Conservation (phyloP, 2,329 filamentous ascomycete genomes). For the Colletotrichum orchidophilum region DNA sequence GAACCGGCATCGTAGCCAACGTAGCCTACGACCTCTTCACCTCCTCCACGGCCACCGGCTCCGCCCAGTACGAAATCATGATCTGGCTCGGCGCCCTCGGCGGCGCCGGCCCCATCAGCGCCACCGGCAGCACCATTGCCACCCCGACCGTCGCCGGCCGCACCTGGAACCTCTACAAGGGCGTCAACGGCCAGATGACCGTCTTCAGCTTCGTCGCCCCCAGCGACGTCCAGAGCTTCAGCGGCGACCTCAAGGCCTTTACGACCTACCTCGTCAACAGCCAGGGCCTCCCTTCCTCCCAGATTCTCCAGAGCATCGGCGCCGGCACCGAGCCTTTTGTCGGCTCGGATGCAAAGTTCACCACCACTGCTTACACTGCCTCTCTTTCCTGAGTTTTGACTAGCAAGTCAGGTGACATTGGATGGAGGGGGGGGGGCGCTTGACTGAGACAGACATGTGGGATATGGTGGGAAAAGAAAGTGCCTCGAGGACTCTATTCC, state of each 20-base stretch:
- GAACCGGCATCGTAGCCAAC: slow-evolving; percentile 55
- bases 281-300: slow-evolving; percentile 55
- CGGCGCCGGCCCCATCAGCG: slow-evolving; percentile 64
- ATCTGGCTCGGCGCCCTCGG: slow-evolving; percentile 69
- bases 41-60: slow-evolving; percentile 51
- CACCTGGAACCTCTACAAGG: slow-evolving; percentile 67
- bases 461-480: background rate
- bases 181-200: slow-evolving; percentile 66
- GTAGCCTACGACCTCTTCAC: slow-evolving; percentile 72
- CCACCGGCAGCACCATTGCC: slow-evolving; percentile 60
- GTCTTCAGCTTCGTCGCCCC: slow-evolving; percentile 65
- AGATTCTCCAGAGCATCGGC: slow-evolving; percentile 49
- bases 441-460: slow-evolving; percentile 13
- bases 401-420: background rate
- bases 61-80: slow-evolving; percentile 70
- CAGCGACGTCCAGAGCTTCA: slow-evolving; percentile 59
- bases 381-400: background rate
- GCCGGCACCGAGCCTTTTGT: slow-evolving; percentile 67
- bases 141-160: slow-evolving; percentile 62
- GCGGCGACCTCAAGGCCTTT: slow-evolving; percentile 66
- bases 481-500: background rate
- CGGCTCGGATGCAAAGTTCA: slow-evolving; percentile 49
- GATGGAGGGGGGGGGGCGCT: background rate
- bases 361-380: slow-evolving; percentile 29
- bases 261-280: slow-evolving; percentile 61